These are phyloP conservation scores for Cutaneotrichosporon sp. DNA, from an alignment of 1,284 basidiomycete genomes.

Conservation along the genomic window DNA sequence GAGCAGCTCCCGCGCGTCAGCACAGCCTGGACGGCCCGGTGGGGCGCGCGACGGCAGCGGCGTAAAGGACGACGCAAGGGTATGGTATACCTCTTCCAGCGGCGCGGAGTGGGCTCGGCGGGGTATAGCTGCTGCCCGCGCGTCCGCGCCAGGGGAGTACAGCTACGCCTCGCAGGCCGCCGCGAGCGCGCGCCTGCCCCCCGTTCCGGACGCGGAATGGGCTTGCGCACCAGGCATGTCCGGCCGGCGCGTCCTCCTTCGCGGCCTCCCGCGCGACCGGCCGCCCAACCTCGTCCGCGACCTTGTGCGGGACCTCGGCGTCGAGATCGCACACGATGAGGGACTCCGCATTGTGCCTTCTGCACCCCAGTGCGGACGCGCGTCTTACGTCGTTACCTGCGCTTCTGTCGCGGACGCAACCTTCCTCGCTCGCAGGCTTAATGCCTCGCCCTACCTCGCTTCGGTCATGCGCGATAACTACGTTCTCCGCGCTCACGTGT, in stretches of 20 bases:
- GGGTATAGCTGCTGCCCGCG: neutral
- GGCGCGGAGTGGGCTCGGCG: constrained; percentile 5
- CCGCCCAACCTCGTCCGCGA: neutral
- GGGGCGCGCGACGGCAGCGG: neutral
- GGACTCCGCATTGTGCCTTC: neutral
- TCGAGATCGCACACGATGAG: neutral
- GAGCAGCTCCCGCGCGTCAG: neutral
- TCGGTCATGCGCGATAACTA: constrained; percentile 14
- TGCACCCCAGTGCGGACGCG: neutral
- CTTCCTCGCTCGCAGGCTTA: constrained; percentile 21
- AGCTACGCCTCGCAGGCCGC: neutral
- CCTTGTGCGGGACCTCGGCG: constrained; percentile 1
- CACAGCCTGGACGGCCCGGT: neutral
- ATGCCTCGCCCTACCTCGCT: constrained; percentile 24
- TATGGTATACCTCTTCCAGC: neutral
- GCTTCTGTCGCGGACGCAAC: constrained; percentile 26
- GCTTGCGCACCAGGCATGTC: constrained; percentile 3
- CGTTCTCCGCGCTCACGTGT: constrained; percentile 26
- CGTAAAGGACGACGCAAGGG: neutral
- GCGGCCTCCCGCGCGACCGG: constrained; percentile 11
- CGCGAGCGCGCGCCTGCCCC: neutral
- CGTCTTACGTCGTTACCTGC: constrained; percentile 17
- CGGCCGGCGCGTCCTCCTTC: constrained; percentile 8
- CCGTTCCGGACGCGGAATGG: constrained; percentile 6
- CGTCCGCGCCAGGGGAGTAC: neutral